These are phyloP conservation scores for Reutealis trisperma DNA, from an alignment of 345 rosid genomes.

Conservation along the genomic window DNA sequence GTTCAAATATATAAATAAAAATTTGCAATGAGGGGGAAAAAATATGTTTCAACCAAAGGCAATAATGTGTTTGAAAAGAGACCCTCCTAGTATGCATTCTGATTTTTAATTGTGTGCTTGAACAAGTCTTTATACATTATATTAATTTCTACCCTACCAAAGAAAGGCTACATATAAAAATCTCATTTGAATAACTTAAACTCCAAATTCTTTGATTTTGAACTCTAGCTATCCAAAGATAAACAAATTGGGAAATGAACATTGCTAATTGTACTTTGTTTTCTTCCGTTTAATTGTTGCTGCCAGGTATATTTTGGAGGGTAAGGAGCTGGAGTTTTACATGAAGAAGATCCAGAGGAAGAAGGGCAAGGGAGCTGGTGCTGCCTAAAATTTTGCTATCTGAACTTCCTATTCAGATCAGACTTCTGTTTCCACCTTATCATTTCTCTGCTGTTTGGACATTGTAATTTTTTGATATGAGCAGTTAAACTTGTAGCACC, in stretches of 20 bases:
- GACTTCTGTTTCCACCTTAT: background rate
- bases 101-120: background rate
- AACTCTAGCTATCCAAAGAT: background rate
- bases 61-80: background rate
- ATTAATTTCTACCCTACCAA: background rate
- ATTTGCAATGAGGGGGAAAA: background rate
- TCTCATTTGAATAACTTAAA: background rate
- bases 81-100: too few species aligned
- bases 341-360: conserved; percentile 83
- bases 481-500: background rate
- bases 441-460: background rate
- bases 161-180: background rate
- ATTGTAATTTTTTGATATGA: background rate
- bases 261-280: background rate
- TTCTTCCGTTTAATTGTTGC: background rate
- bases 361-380: conserved; percentile 80
- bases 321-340: conserved; percentile 73
- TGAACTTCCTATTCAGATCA: background rate
- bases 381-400: conserved; percentile 43
- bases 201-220: background rate
- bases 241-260: background rate
- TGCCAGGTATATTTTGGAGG: conserved; percentile 65
- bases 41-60: background rate
- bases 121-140: too few species aligned
- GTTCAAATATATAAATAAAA: background rate